These are phyloP conservation scores for Ceriops tagal DNA, from an alignment of 345 rosid species.

Conservation along the genomic window DNA sequence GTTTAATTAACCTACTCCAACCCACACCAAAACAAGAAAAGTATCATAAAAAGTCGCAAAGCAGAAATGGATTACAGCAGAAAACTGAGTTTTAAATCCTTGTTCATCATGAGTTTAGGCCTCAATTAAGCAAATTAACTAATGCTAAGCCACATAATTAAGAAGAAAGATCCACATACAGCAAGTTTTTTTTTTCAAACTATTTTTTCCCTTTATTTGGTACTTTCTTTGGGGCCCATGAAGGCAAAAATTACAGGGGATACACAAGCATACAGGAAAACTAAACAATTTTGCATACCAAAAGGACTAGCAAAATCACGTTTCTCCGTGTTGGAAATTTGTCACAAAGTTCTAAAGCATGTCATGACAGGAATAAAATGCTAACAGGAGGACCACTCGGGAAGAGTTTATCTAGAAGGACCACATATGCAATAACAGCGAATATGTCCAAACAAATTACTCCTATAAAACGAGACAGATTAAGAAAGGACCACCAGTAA, in stretches of 20 bases:
- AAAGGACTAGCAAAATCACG: neutral
- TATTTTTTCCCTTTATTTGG: too few species aligned
- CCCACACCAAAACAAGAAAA: neutral
- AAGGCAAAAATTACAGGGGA: neutral
- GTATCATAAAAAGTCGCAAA: neutral
- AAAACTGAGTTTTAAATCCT: neutral
- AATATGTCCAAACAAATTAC: conserved; percentile 15
- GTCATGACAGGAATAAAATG: conserved; percentile 14
- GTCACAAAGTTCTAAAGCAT: conserved; percentile 11
- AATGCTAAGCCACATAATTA: neutral
- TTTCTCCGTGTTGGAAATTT: conserved; percentile 8
- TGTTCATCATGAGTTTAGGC: neutral
- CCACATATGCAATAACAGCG: conserved; percentile 25
- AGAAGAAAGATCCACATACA: neutral
- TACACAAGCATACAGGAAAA: neutral
- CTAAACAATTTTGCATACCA: neutral
- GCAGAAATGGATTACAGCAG: neutral
- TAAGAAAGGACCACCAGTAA: conserved; percentile 22
- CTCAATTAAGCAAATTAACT: neutral
- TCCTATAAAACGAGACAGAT: conserved; percentile 16
- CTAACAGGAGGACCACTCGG: conserved; percentile 30
- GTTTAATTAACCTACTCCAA: neutral
- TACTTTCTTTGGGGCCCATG: too few species aligned
- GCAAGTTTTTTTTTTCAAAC: neutral
- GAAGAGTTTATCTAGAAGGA: conserved; percentile 28